Evolutionary conservation across 352 stramenopile genomes (phyloP), one percentile per base, ranked within the genome.

Genomic region (Phytophthora melonis): DNA sequence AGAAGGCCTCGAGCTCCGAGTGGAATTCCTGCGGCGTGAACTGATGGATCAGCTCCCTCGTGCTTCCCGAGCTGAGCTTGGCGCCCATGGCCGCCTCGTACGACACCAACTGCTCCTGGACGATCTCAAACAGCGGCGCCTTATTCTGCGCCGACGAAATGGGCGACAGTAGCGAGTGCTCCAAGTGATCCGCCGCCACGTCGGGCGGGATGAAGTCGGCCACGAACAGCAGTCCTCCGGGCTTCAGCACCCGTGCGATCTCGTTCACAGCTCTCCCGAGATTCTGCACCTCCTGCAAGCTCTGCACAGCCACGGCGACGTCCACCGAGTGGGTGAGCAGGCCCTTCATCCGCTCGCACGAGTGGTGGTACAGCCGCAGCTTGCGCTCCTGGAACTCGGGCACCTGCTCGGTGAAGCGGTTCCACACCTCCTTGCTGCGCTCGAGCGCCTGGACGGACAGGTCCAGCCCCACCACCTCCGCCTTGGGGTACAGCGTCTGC

Each of bases 141-240:
- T 75, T 80, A 58, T 78, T 71, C 62, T 74, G 68, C 4, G 63
- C 67, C 16, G 75, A 77, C 41, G 68, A 79, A 59, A 81, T 75
- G 16, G 70, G 78, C 10, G 78, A 80, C 49, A 89, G 58, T 30
- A 89, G 63, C 39, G 72, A 78, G 32, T 78, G 77, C 27, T 81
- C 68, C 36, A 89, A 58, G 32, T 81, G 80, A 54, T 87, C 79
- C 2, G 65, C 72, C 7, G 65, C 45, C 1, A 72, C 64, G 34
- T 89, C 75, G 32, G 80, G 66, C 11, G 82, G 82, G 53, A 93
- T 92, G 53, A 93, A 93, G 63, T 94, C 87, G 0, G 87, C 87
- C 41, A 93, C 73, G 36, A 90, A 84, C 14, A 94, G 52, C 41
- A 88, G 62, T 5, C 87, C 87, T 16, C 85, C 82, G 14, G 85